Conservation (phyloP, 495 filamentous ascomycete species). For the Daldinia vernicosa region DNA sequence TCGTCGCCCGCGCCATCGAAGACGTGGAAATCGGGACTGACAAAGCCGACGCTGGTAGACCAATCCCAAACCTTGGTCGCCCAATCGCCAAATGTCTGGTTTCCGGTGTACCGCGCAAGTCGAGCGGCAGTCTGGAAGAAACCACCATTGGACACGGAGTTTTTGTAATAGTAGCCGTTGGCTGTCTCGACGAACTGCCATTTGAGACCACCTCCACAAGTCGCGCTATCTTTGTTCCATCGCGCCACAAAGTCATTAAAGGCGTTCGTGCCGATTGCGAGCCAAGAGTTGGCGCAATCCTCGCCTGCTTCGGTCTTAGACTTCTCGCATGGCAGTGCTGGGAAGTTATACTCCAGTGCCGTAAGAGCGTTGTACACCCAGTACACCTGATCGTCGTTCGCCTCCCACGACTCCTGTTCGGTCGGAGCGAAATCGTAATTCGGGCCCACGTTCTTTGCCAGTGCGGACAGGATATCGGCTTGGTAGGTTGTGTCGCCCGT, state of each 20-base stretch:
- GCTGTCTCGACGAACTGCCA: slow-evolving; percentile 88
- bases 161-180: slow-evolving; percentile 82
- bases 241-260: slow-evolving; percentile 72
- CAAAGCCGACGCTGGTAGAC: slow-evolving; percentile 68
- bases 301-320: slow-evolving; percentile 58
- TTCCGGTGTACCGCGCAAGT: slow-evolving; percentile 78
- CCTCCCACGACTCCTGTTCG: slow-evolving; percentile 79
- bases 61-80: slow-evolving; percentile 76
- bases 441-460: slow-evolving; percentile 75
- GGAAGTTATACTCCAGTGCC: slow-evolving; percentile 78
- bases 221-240: slow-evolving; percentile 73
- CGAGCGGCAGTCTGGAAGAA: slow-evolving; percentile 82
- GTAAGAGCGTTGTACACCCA: slow-evolving; percentile 84
- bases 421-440: slow-evolving; percentile 76
- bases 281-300: slow-evolving; percentile 71
- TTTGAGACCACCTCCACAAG: slow-evolving; percentile 79
- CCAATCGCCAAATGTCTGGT: slow-evolving; percentile 78
- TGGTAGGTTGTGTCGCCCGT: slow-evolving; percentile 82
- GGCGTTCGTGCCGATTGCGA: slow-evolving; percentile 78
- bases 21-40: slow-evolving; percentile 67
- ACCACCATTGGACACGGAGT: slow-evolving; percentile 77
- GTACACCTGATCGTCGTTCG: slow-evolving; percentile 89
- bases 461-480: slow-evolving; percentile 68
- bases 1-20: slow-evolving; percentile 74
- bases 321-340: slow-evolving; percentile 33